These are phyloP conservation scores for Magnusiomyces fungicola DNA, from an alignment of 1,139 yeast species.

Conservation along the genomic window DNA sequence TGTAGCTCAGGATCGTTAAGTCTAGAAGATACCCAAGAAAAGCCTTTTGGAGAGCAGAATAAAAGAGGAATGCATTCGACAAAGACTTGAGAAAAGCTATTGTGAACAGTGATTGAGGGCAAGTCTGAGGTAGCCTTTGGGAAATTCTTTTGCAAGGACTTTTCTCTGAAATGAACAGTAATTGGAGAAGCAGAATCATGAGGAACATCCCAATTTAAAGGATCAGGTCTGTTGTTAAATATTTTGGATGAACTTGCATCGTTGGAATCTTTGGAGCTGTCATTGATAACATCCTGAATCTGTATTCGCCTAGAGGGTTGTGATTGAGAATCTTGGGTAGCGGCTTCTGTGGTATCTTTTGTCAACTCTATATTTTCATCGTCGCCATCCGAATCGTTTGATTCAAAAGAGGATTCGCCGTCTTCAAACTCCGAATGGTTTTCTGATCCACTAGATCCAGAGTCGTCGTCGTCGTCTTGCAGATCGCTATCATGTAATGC, in stretches of 20 bases:
- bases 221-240: too few relatives aligned
- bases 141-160: background rate
- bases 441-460: background rate
- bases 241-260: too few relatives aligned
- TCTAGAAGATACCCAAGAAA: background rate
- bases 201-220: too few relatives aligned
- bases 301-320: too few relatives aligned
- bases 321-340: background rate
- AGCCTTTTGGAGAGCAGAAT: slow-evolving; percentile 3
- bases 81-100: slow-evolving; percentile 1
- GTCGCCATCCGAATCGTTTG: background rate
- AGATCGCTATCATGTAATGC: too few relatives aligned
- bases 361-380: background rate
- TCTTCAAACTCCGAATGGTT: background rate
- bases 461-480: background rate
- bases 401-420: background rate
- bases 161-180: too few relatives aligned
- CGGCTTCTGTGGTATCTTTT: background rate
- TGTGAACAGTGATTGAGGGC: slow-evolving; percentile 1
- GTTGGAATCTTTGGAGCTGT: too few relatives aligned
- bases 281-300: too few relatives aligned
- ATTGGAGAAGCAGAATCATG: too few relatives aligned
- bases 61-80: background rate
- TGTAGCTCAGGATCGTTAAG: background rate
- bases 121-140: background rate